phyloP scores from a whole-genome alignment of 1,284 basidiomycete species.

The Thecaphora thlaspeos region DNA sequence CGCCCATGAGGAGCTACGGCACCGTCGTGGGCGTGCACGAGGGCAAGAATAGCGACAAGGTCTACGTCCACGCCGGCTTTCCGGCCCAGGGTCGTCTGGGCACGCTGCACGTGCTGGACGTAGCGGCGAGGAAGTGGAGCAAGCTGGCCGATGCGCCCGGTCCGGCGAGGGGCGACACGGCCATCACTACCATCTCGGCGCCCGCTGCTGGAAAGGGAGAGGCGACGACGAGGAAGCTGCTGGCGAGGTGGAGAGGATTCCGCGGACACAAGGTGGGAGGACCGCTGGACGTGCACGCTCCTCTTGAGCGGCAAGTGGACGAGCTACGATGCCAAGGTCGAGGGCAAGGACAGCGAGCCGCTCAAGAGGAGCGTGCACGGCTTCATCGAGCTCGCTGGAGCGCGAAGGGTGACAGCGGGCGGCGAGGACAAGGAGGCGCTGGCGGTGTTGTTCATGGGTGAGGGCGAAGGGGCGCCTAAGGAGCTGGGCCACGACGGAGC shows the following conservation, averaged over 20 bases:
- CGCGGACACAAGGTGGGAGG: slow-evolving; percentile 54
- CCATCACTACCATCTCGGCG: slow-evolving; percentile 27
- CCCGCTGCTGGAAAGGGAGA: slow-evolving; percentile 5
- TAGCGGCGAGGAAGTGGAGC: slow-evolving; percentile 56
- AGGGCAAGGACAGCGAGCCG: slow-evolving; percentile 8
- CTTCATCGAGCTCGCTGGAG: slow-evolving; percentile 13
- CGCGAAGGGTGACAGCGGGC: neutral
- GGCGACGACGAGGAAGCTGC: neutral
- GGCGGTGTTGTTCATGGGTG: slow-evolving; percentile 57
- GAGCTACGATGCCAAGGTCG: slow-evolving; percentile 4
- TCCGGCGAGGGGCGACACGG: slow-evolving; percentile 59
- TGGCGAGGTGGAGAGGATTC: slow-evolving; percentile 51
- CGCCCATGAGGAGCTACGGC: slow-evolving; percentile 56
- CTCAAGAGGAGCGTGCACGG: slow-evolving; percentile 15
- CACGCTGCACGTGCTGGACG: slow-evolving; percentile 59
- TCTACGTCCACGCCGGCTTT: slow-evolving; percentile 62
- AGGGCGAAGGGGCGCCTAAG: slow-evolving; percentile 53
- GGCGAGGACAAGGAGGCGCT: slow-evolving; percentile 21
- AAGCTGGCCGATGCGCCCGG: slow-evolving; percentile 58
- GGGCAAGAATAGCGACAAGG: slow-evolving; percentile 46
- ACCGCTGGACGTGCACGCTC: slow-evolving; percentile 52
- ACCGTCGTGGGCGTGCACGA: slow-evolving; percentile 41
- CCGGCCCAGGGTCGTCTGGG: slow-evolving; percentile 36
- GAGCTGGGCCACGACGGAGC: slow-evolving; percentile 57
- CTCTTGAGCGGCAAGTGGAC: slow-evolving; percentile 34